These are phyloP conservation scores for Phytophthora citrophthora DNA, from an alignment of 352 stramenopile genomes.

Conservation along the genomic window DNA sequence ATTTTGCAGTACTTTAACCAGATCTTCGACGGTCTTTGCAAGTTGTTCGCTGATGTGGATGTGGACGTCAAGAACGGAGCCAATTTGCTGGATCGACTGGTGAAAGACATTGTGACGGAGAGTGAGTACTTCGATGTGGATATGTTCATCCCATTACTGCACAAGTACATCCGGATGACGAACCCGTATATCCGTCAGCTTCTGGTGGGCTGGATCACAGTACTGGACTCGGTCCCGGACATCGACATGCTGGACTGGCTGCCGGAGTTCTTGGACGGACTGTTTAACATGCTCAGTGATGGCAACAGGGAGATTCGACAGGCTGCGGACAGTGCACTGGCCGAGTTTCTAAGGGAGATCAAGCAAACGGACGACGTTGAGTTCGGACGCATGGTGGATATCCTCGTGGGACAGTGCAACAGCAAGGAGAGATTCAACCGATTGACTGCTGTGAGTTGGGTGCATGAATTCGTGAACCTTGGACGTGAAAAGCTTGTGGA, in stretches of 20 bases:
- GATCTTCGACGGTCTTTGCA: conserved; percentile 98
- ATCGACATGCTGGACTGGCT: conserved; percentile 99
- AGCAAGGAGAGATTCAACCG: conserved; percentile 97
- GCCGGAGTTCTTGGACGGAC: conserved; percentile 97
- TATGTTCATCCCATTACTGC: conserved; percentile 98
- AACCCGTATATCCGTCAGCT: conserved; percentile 99
- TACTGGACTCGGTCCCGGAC: conserved; percentile 98
- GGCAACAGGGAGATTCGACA: conserved; percentile 98
- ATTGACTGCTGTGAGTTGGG: conserved; percentile 98
- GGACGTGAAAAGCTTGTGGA: conserved; percentile 94
- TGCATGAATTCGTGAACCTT: conserved; percentile 98
- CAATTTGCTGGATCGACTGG: conserved; percentile 89
- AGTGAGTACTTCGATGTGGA: conserved; percentile 98
- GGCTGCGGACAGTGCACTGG: conserved; percentile 93
- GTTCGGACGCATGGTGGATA: conserved; percentile 97
- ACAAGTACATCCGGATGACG: conserved; percentile 99
- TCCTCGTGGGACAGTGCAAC: conserved; percentile 97
- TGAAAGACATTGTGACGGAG: conserved; percentile 99
- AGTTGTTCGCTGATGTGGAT: conserved; percentile 99
- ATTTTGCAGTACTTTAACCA: conserved; percentile 99
- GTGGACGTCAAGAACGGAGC: conserved; percentile 99
- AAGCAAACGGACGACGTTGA: conserved; percentile 96
- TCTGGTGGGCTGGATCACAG: conserved; percentile 98
- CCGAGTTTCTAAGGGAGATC: conserved; percentile 97
- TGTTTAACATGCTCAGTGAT: conserved; percentile 99